Evolutionary conservation across 352 stramenopile genomes (phyloP).

Genomic region (Blastocystis hominis): DNA sequence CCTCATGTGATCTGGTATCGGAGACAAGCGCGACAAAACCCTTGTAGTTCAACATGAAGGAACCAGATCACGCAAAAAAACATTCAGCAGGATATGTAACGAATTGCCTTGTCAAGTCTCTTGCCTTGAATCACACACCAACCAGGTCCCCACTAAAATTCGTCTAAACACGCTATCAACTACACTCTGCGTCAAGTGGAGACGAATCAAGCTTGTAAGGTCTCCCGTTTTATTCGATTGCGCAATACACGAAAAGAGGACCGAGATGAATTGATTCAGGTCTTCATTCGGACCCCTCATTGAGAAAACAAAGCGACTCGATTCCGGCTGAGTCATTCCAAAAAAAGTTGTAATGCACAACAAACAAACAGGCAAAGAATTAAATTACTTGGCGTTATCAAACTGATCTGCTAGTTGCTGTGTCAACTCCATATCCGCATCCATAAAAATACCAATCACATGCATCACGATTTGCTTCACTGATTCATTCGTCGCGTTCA

Average conservation of each 20-base stretch:
- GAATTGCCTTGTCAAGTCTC: constrained; percentile 20
- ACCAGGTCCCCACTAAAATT: neutral
- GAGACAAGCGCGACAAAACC: neutral
- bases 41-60: neutral
- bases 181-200: neutral
- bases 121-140: constrained; percentile 21
- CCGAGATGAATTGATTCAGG: no score
- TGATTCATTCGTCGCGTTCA: neutral
- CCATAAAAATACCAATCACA: neutral
- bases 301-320: no score
- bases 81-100: constrained; percentile 9
- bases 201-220: neutral
- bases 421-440: neutral
- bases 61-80: neutral
- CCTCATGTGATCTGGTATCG: neutral
- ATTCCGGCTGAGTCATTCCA: no score
- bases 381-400: neutral
- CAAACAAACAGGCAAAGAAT: constrained; percentile 43
- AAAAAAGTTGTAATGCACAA: constrained; percentile 61
- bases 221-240: neutral
- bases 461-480: neutral
- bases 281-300: no score
- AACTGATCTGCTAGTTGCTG: neutral
- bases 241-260: neutral
- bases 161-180: neutral